phyloP scores from a whole-genome alignment of 129 eudicot species.

The Heracleum sosnowskyi region DNA sequence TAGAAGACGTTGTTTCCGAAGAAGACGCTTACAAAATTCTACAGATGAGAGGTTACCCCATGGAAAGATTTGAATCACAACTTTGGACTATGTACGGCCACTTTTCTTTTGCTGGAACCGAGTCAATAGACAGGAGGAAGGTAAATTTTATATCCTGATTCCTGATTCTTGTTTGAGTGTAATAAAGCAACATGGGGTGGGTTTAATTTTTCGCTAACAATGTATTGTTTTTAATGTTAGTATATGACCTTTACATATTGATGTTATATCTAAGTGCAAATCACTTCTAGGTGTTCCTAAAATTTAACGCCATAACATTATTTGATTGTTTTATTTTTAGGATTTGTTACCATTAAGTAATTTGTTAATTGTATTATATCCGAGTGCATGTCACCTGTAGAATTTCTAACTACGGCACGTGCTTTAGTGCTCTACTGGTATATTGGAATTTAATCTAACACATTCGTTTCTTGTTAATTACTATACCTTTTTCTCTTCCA shows the following conservation, averaged over 20 bases:
- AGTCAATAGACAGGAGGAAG: conserved; percentile 9
- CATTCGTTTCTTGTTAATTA: background rate
- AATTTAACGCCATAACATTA: background rate
- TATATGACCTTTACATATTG: background rate
- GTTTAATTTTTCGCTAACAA: background rate
- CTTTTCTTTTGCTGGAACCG: conserved; percentile 2
- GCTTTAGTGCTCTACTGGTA: background rate
- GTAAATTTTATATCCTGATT: conserved; percentile 10
- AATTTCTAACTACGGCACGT: background rate
- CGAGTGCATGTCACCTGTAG: background rate
- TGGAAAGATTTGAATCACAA: conserved; percentile 13
- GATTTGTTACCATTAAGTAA: background rate
- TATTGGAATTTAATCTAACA: background rate
- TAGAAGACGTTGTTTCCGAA: conserved; percentile 36
- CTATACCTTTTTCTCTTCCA: conserved; percentile 20
- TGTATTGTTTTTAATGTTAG: background rate
- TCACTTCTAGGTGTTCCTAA: background rate
- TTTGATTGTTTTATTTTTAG: background rate
- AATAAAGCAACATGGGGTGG: background rate
- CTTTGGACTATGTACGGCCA: conserved; percentile 8
- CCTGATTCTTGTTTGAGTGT: background rate
- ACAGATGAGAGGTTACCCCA: conserved; percentile 3
- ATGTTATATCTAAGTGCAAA: background rate
- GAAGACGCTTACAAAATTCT: conserved; percentile 27
- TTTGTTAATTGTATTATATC: background rate